Evolutionary conservation across 129 eudicot genomes (phyloP), one percentile per base, ranked within the genome.

Genomic region (Flaveria robusta): DNA sequence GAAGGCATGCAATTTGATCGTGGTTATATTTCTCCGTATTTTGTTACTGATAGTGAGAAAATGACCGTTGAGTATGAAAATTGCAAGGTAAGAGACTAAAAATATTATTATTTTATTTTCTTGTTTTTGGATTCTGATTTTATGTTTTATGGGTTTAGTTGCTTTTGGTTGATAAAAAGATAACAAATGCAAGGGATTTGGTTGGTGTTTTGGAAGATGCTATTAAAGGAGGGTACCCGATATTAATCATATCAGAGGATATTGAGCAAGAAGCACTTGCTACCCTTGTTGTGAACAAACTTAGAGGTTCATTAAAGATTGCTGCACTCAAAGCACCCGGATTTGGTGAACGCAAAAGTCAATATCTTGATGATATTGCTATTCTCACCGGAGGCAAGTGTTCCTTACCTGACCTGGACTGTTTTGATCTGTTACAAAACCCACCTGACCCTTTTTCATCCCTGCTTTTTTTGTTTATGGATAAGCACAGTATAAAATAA

Each of bases 191-290:
- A 60, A 86, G 96, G 75, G 96, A 88, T 68, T 83, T 90, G 45
- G 82, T 88, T 45, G 68, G 80, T 76, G 90, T 90, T 39, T 76
- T 88, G 80, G 96, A 90, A 88, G 96, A 90, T 67, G 93, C 93
- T 19, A 88, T 91, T 0, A 86, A 83, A 71, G 86, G 86, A 29
- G 86, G 90, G 20, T 86, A 84, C 77, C 89, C 93, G 0, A 84
- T 88, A 31, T 54, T 90, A 63, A 74, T 88, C 42, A 81, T 90
- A 29, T 82, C 96, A 19, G 96, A 90, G 74, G 96, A 90, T 45
- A 81, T 90, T 23, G 93, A 88, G 82, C 93, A 88, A 74, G 96
- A 90, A 80, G 91, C 96, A 42, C 87, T 90, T 55, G 96, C 93
- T 31, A 90, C 96, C 23, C 91, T 90, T 69, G 96, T 90, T 19